These are phyloP conservation scores for Allium fistulosum DNA, from an alignment of 106 monocot genomes.

Conservation along the genomic window DNA sequence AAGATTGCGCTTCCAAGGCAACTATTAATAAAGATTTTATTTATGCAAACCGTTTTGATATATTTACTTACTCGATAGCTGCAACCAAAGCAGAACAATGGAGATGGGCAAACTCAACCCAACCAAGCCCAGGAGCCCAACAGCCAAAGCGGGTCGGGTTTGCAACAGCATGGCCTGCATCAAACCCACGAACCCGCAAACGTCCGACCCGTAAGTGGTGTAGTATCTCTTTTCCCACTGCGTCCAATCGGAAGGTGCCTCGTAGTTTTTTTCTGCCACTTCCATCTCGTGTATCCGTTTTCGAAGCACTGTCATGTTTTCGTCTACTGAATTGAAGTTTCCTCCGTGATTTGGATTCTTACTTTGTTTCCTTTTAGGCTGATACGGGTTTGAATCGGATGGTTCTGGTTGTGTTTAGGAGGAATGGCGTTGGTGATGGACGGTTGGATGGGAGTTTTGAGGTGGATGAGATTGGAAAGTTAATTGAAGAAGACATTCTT, in stretches of 20 bases:
- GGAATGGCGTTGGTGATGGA: background rate
- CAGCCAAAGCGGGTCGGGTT: slow-evolving; percentile 3
- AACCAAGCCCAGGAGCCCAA: background rate
- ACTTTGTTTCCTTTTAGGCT: background rate
- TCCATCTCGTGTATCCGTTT: slow-evolving; percentile 9
- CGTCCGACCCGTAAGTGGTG: slow-evolving; percentile 5
- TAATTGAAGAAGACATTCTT: background rate
- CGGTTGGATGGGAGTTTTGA: background rate
- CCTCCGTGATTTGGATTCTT: background rate
- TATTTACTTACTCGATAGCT: background rate
- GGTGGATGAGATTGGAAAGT: background rate
- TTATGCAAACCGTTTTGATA: no score
- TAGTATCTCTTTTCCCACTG: slow-evolving; percentile 6
- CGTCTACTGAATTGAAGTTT: slow-evolving; percentile 5
- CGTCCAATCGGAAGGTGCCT: slow-evolving; percentile 1
- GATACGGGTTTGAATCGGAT: slow-evolving; percentile 4
- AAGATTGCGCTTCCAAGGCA: no score
- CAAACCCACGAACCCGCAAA: slow-evolving; percentile 4
- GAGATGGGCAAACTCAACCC: slow-evolving; percentile 6
- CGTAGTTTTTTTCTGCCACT: slow-evolving; percentile 1
- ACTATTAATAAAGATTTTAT: no score
- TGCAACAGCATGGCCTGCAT: slow-evolving; percentile 1
- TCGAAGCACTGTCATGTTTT: slow-evolving; percentile 17
- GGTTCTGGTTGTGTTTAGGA: background rate
- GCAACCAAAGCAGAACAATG: background rate